Percentiles rank a stretch among this genome's conserved stretches.
Conservation (phyloP, 164 flowering plant genomes). For the Nymphaea colorata region DNA sequence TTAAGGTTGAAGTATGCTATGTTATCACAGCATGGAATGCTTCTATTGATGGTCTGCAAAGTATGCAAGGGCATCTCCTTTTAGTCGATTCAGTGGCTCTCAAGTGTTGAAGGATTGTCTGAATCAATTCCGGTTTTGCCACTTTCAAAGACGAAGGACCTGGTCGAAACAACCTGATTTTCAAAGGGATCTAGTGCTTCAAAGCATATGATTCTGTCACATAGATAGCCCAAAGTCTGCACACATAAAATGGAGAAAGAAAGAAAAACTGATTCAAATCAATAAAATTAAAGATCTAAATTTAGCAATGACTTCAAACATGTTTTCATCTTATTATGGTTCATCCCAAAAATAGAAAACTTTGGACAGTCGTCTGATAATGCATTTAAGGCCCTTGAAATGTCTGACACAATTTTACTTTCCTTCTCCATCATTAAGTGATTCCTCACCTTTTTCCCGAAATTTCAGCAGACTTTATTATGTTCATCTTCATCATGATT, state of each 20-base stretch:
- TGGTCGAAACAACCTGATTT: neutral
- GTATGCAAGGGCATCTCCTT: constrained; percentile 11
- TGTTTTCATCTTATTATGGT: no score
- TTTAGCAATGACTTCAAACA: no score
- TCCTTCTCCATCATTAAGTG: no score
- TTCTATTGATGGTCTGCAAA: constrained; percentile 75
- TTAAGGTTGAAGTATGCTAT: constrained; percentile 54
- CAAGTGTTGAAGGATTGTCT: neutral
- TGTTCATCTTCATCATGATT: no score
- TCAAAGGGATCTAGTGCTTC: constrained; percentile 72
- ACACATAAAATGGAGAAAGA: constrained; percentile 1
- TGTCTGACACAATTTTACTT: no score
- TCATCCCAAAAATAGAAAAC: no score
- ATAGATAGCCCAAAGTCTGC: constrained; percentile 80
- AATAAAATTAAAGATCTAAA: no score
- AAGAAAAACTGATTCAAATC: no score
- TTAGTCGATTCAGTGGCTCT: neutral
- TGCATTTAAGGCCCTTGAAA: no score
- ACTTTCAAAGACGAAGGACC: neutral
- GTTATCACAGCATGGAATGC: constrained; percentile 68
- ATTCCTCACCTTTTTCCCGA: no score
- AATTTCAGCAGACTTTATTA: no score
- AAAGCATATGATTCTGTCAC: constrained; percentile 87
- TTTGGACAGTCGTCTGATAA: no score
- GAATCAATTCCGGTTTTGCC: neutral